Evolutionary conservation across 169 alveolate genomes (phyloP), one percentile per base, ranked within the genome.

Genomic region (Plasmodium fragile): DNA sequence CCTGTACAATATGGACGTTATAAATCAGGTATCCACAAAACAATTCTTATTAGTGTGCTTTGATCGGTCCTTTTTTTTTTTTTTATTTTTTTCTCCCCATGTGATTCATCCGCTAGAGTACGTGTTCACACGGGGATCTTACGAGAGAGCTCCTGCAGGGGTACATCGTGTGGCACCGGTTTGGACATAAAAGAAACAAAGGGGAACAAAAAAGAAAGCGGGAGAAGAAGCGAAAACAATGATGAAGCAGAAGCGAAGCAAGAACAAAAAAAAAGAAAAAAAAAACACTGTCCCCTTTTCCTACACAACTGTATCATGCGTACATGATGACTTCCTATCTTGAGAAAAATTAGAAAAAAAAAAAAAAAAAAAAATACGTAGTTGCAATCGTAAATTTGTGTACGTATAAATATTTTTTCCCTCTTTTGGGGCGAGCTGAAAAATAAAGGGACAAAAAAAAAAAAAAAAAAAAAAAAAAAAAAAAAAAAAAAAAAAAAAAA

Each of bases 241-340:
- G 49, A 41, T 1, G 49, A 2, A 41, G n/a, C 55, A 45, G 55
- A 45, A 45, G 55, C n/a, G 55, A 45, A 45, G 34, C 7, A 59
- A 18, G 18, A 59, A 59, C n/a, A 65, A 65, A 65, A 22, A 65
- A 25, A 39, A 55, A 65, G 7, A 65, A 65, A 65, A 65, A 65
- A 65, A 65, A 65, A 65, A 25, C 75, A 65, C 13, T 65, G 75
- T 28, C 36, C 75, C 75, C 36, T 4, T 65, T 65, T 65, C 41
- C 30, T 65, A 65, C 75, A 65, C 75, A 65, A 65, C 75, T 65
- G 75, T 65, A 28, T 65, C 25, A 49, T 49, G 13, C 75, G n/a
- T 8, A 65, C 36, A 65, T 65, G 36, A 65, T n/a, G 75, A 65
- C 28, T 65, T 49, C 22, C 59, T n/a, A 49, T 16, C 75, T 65